These are phyloP conservation scores for Spergularia marina DNA, from an alignment of 148 eudicot genomes.

Conservation along the genomic window DNA sequence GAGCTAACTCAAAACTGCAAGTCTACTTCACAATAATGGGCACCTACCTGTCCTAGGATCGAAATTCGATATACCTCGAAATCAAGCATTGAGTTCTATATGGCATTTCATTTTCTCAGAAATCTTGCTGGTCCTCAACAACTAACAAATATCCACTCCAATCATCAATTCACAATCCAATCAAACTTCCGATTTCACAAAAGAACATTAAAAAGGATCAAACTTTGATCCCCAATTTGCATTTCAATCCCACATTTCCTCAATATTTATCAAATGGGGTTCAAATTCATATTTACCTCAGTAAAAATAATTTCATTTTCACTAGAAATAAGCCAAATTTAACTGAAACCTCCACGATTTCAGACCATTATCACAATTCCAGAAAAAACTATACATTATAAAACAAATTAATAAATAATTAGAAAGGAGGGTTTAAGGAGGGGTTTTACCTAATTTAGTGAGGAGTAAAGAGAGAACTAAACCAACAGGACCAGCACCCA, in stretches of 20 bases:
- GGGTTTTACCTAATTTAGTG: slow-evolving; percentile 71
- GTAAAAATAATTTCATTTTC: no score
- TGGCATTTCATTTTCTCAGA: not conserved
- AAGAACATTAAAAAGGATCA: not conserved
- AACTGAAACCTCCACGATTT: not conserved
- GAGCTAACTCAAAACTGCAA: not conserved
- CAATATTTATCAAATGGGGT: not conserved
- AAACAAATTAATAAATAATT: not conserved
- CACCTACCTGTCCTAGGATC: no score
- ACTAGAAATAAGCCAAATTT: slow-evolving; percentile 8
- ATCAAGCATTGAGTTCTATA: not conserved
- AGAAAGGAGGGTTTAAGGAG: slow-evolving; percentile 11
- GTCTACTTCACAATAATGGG: not conserved
- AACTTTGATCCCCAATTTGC: not conserved
- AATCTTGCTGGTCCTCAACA: not conserved
- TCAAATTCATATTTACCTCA: not conserved
- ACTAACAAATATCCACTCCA: slow-evolving; percentile 12
- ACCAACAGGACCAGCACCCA: slow-evolving; percentile 98
- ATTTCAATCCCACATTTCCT: not conserved
- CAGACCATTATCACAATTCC: not conserved
- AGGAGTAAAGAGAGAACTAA: slow-evolving; percentile 75
- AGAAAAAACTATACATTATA: not conserved
- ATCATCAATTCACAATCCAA: not conserved
- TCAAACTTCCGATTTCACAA: not conserved
- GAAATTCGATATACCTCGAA: no score